Evolutionary conservation across 495 filamentous ascomycete genomes (phyloP).

Genomic region (Podospora didyma): DNA sequence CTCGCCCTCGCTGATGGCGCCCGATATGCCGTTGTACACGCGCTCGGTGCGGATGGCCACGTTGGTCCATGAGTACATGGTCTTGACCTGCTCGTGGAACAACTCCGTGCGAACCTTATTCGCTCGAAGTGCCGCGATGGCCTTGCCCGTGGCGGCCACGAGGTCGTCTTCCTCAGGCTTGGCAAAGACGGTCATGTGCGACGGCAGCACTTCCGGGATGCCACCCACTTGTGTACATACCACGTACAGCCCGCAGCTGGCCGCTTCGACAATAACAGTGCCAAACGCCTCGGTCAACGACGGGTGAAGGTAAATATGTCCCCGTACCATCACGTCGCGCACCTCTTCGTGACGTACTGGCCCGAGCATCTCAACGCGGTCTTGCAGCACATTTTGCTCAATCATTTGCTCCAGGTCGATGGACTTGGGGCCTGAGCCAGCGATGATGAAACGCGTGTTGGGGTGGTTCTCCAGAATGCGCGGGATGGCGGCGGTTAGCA

Average conservation of each 20-base stretch:
- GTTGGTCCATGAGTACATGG: constrained; percentile 98
- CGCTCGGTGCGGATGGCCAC: constrained; percentile 89
- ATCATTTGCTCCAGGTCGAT: constrained; percentile 98
- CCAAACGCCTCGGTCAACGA: constrained; percentile 95
- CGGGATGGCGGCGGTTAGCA: constrained; percentile 89
- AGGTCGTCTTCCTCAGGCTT: constrained; percentile 91
- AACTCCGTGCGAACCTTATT: constrained; percentile 85
- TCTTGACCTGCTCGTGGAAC: constrained; percentile 94
- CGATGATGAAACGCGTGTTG: constrained; percentile 95
- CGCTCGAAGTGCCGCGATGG: constrained; percentile 73
- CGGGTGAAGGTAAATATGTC: constrained; percentile 94
- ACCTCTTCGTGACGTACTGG: constrained; percentile 94
- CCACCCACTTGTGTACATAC: constrained; percentile 95
- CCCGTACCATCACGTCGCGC: constrained; percentile 95
- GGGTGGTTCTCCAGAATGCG: constrained; percentile 84
- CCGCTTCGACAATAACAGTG: constrained; percentile 95
- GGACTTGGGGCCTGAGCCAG: constrained; percentile 89
- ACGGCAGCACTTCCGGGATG: constrained; percentile 90
- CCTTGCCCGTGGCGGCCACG: constrained; percentile 73
- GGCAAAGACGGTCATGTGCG: constrained; percentile 91
- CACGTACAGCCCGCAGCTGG: constrained; percentile 90
- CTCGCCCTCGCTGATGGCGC: constrained; percentile 75
- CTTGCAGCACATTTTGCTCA: constrained; percentile 91
- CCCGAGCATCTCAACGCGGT: constrained; percentile 87
- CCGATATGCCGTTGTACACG: constrained; percentile 88